Percentiles rank a stretch among this genome's conserved stretches.
phyloP scores from a whole-genome alignment of 1,139 yeast species.

The Hansenula lynferdii region DNA sequence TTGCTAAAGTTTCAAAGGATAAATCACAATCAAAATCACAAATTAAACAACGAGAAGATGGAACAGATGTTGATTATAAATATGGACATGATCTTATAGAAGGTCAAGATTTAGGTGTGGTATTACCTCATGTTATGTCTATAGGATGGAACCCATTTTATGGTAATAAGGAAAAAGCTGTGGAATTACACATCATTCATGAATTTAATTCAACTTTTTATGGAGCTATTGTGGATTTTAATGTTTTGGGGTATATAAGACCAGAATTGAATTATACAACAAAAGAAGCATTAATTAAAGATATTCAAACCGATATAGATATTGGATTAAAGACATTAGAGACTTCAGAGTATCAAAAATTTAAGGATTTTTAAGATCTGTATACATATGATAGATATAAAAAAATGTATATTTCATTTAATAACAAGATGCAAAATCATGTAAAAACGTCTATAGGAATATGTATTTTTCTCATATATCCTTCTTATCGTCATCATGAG shows the following conservation, averaged over 20 bases:
- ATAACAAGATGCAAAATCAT: too few relatives aligned
- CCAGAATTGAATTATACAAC: conserved; percentile 89
- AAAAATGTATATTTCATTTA: too few relatives aligned
- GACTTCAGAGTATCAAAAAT: conserved; percentile 28
- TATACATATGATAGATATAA: too few relatives aligned
- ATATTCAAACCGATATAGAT: conserved; percentile 74
- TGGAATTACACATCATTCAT: conserved; percentile 85
- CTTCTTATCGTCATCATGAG: conserved; percentile 20
- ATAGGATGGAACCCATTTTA: conserved; percentile 96
- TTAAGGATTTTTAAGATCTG: conserved; percentile 12
- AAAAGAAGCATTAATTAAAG: conserved; percentile 79
- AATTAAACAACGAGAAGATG: conserved; percentile 25
- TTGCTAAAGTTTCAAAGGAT: conserved; percentile 37
- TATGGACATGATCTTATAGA: conserved; percentile 49
- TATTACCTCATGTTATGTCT: conserved; percentile 88
- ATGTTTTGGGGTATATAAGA: conserved; percentile 81
- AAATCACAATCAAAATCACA: conserved; percentile 13
- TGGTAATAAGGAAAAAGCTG: conserved; percentile 71
- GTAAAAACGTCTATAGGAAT: too few relatives aligned
- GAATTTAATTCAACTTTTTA: conserved; percentile 66
- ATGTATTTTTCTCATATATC: too few relatives aligned
- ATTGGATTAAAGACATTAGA: conserved; percentile 53
- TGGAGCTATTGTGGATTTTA: conserved; percentile 70
- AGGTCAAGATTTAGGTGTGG: conserved; percentile 36
- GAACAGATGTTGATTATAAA: conserved; percentile 47